A percentile compares a stretch with the other conserved stretches of the same genome.
phyloP scores from a whole-genome alignment of 1,139 yeast species.

The Candida pseudoviswanathii region DNA sequence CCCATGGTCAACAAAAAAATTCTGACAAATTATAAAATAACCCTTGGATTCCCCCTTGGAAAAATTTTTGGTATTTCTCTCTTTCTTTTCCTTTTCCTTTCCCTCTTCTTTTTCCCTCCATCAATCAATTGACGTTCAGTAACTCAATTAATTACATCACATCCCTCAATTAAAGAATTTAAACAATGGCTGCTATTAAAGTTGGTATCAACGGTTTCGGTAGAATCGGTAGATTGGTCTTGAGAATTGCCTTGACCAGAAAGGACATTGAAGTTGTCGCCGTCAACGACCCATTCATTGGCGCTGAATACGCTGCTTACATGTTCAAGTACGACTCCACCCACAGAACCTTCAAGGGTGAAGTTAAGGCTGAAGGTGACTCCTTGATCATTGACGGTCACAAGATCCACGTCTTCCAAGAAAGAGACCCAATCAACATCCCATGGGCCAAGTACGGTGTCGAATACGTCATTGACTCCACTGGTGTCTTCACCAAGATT shows the following conservation, averaged over 20 bases:
- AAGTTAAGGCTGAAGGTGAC: conserved; percentile 60
- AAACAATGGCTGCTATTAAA: conserved; percentile 37
- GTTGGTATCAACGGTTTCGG: conserved; percentile 92
- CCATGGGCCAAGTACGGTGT: conserved; percentile 84
- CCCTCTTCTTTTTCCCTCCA: conserved; percentile 6
- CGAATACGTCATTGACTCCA: conserved; percentile 82
- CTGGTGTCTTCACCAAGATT: conserved; percentile 82
- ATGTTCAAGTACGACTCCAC: conserved; percentile 90
- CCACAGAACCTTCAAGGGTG: conserved; percentile 77
- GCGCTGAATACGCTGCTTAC: conserved; percentile 82
- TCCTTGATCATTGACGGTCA: conserved; percentile 67
- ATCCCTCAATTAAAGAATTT: conserved; percentile 6
- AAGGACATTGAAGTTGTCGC: conserved; percentile 76
- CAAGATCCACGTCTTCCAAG: conserved; percentile 69
- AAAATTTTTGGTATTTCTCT: background rate
- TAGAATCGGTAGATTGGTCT: conserved; percentile 84
- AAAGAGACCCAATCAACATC: conserved; percentile 74
- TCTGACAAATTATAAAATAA: conserved; percentile 8
- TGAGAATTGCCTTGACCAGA: conserved; percentile 74
- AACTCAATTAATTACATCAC: conserved; percentile 8
- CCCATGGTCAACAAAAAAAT: background rate
- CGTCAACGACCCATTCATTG: conserved; percentile 82
- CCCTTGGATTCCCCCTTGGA: conserved; percentile 8
- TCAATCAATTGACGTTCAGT: conserved; percentile 12
- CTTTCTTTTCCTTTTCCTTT: conserved; percentile 3